Evolutionary conservation across 73 alveolate species (phyloP), one percentile per base, ranked within the genome.

Genomic region (Paramecium octaurelia): DNA sequence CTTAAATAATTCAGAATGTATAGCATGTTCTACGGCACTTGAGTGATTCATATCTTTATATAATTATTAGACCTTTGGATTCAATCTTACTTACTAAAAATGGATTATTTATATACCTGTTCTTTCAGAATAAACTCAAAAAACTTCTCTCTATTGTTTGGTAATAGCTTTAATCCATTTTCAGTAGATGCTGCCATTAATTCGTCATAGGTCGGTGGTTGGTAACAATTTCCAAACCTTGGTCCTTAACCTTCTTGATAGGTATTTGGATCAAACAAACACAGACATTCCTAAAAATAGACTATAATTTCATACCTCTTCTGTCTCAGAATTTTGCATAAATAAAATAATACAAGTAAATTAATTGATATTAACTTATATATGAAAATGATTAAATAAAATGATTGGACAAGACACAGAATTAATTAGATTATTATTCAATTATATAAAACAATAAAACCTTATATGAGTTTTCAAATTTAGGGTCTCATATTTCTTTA

Each of bases 11-110:
- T 80, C 91, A 20, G 70, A 80, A 48, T 80, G 91, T 3, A 80
- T 48, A 34, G 57, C 43, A 48, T 80, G 50, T 6, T 80, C 91
- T 20, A 80, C 91, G 1, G 70, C 46, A 42, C 91, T 48, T 10
- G 75, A 48, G 23, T 80, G 91, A 46, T 80, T 80, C 91, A 80
- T 80, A 23, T 80, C 70, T 24, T 44, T 80, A 21, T 80, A 80
- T 23, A 80, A 11, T 80, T 80, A 80, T 80, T 80, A 46, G 31
- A 80, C 75, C 12, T 80, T 80, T 1, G 91, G 54, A 80, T 80
- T 46, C 50, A 80, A 35, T 20, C 91, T 34, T 1, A 80, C 91
- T 46, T 80, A 14, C 88, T 75, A 75, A 14, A 35, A 35, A 16
- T 75, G 16, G 1, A 23, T 10, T 75, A 23, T 35, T 18, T 35